Base-by-base conservation (phyloP, 257 asterid genomes). In the Avicennia marina region DNA sequence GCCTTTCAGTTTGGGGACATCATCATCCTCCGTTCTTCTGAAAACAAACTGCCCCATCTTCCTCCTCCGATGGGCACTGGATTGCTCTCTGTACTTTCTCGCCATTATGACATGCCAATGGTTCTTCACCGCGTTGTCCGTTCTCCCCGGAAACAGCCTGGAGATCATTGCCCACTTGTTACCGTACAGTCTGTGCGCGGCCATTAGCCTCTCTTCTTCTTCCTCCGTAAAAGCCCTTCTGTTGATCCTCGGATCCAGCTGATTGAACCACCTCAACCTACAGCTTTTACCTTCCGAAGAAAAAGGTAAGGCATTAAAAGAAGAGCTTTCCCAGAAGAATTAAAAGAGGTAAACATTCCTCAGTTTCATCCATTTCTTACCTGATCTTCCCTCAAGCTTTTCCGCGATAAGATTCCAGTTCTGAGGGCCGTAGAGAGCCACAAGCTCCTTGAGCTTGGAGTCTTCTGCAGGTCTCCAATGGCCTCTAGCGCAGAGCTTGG, bases 61-160 rank as follows among this genome's bases (percentile, higher is more conserved):
- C 42, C 97, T 73, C 57, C 89, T 73, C 21, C 94, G 66, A 13
- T 72, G 73, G 34, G 94, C 82, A 73, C 74, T 77, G 7, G 95
- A 86, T 51, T 86, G 94, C 62, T 89, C 95, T 42, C 97, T 74
- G 55, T 86, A 81, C 49, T 89, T 89, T 13, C 97, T 74, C 0
- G 97, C 97, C 95, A 89, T 86, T 5, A 89, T 73, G 1, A 89
- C 97, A 56, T 89, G 97, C 97, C 97, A 89, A 36, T 86, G 95
- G 26, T 89, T 89, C 78, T 89, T 89, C 3, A 89, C 97, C 1
- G 97, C 88, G 64, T 89, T 89, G 68, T 89, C 97, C 19, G 97
- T 89, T 67, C 97, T 78, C 0, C 97, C 97, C 4, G 95, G 97
- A 56, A 89, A 89, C 7, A 89, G 69, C 67, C 97, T 75, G 4